Conservation (phyloP, 2,329 filamentous ascomycete species). For the Corynespora cassiicola region DNA sequence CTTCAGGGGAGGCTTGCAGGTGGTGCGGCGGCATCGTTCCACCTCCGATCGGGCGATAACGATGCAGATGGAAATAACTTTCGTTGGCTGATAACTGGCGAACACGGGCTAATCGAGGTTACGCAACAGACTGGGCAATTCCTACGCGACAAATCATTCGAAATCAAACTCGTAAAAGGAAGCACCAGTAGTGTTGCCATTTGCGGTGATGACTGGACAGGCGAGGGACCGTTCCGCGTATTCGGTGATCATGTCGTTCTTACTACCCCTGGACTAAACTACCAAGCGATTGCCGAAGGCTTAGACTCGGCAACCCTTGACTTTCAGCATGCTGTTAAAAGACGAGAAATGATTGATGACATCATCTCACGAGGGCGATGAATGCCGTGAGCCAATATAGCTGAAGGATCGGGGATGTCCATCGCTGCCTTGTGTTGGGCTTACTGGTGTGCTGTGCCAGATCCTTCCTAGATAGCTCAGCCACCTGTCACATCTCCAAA, state of each 20-base stretch:
- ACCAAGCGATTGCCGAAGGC: constrained; percentile 58
- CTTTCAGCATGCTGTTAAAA: constrained; percentile 20
- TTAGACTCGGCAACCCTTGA: constrained; percentile 3
- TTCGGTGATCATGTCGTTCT: constrained; percentile 55
- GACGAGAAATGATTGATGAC: constrained; percentile 23
- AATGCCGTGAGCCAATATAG: too few relatives aligned
- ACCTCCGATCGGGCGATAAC: constrained; percentile 48
- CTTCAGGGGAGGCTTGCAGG: constrained; percentile 46
- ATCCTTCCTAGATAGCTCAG: too few relatives aligned
- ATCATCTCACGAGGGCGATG: constrained; percentile 17
- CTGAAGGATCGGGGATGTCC: too few relatives aligned
- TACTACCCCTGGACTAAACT: constrained; percentile 57
- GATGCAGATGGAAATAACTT: constrained; percentile 56
- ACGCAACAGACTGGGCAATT: constrained; percentile 27
- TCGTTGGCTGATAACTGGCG: constrained; percentile 58
- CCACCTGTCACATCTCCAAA: too few relatives aligned
- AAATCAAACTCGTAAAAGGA: constrained; percentile 55
- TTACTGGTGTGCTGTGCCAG: too few relatives aligned
- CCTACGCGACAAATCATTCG: constrained; percentile 46
- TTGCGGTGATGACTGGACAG: constrained; percentile 53
- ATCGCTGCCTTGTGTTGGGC: too few relatives aligned
- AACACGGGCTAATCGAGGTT: constrained; percentile 40
- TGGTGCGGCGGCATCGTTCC: constrained; percentile 51
- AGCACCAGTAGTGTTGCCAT: too few relatives aligned
- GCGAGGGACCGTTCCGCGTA: constrained; percentile 19